Base-by-base conservation (phyloP, 2,329 filamentous ascomycete species). In the Arthrocladium fulminans region DNA sequence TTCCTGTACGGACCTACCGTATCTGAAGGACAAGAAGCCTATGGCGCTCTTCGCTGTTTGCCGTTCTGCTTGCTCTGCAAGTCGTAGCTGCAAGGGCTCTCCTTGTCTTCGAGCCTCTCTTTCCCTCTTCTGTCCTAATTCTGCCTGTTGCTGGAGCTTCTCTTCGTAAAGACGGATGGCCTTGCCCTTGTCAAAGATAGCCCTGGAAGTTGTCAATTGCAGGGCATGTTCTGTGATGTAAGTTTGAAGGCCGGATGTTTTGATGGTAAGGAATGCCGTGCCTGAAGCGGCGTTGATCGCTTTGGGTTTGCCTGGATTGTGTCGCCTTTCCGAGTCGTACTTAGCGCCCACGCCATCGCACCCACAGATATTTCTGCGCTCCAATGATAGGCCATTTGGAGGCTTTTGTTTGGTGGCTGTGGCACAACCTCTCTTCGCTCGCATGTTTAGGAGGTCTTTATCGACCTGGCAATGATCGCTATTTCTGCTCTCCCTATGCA, bases 1-100 rank as follows among this genome's bases (percentile, higher is more conserved):
- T 12, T 44, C 41, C 22, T 44, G 25, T 44, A 30, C 24, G n/a
- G 41, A 44, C n/a, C 34, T 47, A 34, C 34, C 34, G 34, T 47
- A 47, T n/a, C 27, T 47, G 19, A 47, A 29, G 20, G 24, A 38
- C 32, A 47, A 29, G 20, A 47, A 47, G 17, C 44, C 22, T 2
- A 47, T 15, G 7, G 32, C 19, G 10, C 39, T 38, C 22, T 47
- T 15, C 35, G 6, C 10, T 9, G 8, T 23, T 19, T 27, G 19
- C 9, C 27, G 5, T 23, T 10, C 10, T 9, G 8, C 32, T 19
- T 27, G 19, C 9, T 38, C 13, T 23, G 32, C 44, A 12, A 27
- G n/a, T 30, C 17, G 38, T 20, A n/a, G n/a, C 29, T 13, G n/a
- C 27, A n/a, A 12, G 32, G 32, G 9, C n/a, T 37, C 23, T 47